Evolutionary conservation across 495 filamentous ascomycete species (phyloP), one percentile per base, ranked within the genome.

Genomic region (Xylaria grammica): DNA sequence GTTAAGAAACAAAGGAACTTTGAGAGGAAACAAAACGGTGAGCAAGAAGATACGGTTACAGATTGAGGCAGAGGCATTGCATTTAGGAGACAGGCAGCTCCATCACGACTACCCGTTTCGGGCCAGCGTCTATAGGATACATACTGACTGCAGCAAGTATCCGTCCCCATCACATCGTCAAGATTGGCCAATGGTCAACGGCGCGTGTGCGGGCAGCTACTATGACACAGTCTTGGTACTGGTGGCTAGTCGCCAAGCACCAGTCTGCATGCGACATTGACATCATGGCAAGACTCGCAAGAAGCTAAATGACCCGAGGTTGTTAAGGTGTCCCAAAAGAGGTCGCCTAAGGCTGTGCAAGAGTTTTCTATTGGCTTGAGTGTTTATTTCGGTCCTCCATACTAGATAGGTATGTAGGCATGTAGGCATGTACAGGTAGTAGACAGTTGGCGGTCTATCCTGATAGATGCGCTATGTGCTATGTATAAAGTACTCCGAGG

Each of bases 1-100:
- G 59, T 42, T 56, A 63, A 52, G 59, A 61, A 61, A 57, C 55
- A 59, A 62, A 24, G 38, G 52, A 65, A 63, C 56, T 55, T 66
- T 42, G 59, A 62, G 44, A 62, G 36, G 55, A 19, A 48, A 52
- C 48, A 44, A 20, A 59, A 56, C n/a, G 4, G 26, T 11, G 55
- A 53, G 54, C 19, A 51, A 65, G 42, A 54, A 52, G 56, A 60
- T 11, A 36, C 42, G 1, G 34, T 48, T 30, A 46, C 36, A 60
- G 63, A 65, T 11, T 46, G 63, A 54, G 62, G 63, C 55, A 53
- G 32, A 38, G n/a, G 55, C 40, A 10, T 6, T n/a, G 34, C 55
- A 65, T 65, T 65, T 60, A 60, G 63, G 63, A 60, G 48, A 46
- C 27, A n/a, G 50, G n/a, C 17, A 10, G n/a, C 49, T 26, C 24